These are phyloP conservation scores for Botrytis porri DNA, from an alignment of 2,329 filamentous ascomycete genomes.

Conservation along the genomic window DNA sequence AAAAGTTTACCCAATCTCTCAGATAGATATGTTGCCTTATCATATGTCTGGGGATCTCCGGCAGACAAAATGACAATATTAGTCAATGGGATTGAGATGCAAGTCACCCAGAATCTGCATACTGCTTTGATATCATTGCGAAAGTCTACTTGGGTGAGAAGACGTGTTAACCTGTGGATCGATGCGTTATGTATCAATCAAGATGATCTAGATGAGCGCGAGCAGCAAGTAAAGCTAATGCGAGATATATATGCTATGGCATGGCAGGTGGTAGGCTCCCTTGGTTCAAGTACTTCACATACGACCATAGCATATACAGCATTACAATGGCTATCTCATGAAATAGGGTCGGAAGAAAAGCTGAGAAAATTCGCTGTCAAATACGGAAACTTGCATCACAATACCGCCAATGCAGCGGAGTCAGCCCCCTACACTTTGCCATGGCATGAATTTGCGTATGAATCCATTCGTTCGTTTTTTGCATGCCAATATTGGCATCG, in stretches of 20 bases:
- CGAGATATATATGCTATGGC: conserved; percentile 18
- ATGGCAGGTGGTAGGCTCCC: conserved; percentile 13
- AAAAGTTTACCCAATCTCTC: background rate
- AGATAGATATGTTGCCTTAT: conserved; percentile 15
- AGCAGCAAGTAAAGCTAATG: conserved; percentile 22
- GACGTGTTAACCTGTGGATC: conserved; percentile 17
- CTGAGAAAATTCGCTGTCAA: conserved; percentile 14
- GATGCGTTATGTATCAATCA: conserved; percentile 25
- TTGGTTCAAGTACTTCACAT: background rate
- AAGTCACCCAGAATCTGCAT: conserved; percentile 8
- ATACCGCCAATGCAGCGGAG: background rate
- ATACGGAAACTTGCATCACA: conserved; percentile 6
- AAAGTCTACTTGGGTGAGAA: conserved; percentile 4
- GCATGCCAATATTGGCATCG: conserved; percentile 15
- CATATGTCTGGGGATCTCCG: conserved; percentile 12
- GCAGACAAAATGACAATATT: conserved; percentile 6
- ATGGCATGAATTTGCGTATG: conserved; percentile 4
- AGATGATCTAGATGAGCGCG: conserved; percentile 19
- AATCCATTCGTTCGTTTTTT: conserved; percentile 10
- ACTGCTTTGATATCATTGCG: background rate
- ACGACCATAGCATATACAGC: background rate
- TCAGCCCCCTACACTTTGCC: conserved; percentile 10
- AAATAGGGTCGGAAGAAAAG: conserved; percentile 1
- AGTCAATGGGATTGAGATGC: conserved; percentile 13
- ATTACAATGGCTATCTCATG: conserved; percentile 10